Percentiles rank a stretch among this genome's conserved stretches.
These are phyloP conservation scores for Backusella psychrophila DNA, from an alignment of 192 early-diverging fungal species.

Conservation along the genomic window DNA sequence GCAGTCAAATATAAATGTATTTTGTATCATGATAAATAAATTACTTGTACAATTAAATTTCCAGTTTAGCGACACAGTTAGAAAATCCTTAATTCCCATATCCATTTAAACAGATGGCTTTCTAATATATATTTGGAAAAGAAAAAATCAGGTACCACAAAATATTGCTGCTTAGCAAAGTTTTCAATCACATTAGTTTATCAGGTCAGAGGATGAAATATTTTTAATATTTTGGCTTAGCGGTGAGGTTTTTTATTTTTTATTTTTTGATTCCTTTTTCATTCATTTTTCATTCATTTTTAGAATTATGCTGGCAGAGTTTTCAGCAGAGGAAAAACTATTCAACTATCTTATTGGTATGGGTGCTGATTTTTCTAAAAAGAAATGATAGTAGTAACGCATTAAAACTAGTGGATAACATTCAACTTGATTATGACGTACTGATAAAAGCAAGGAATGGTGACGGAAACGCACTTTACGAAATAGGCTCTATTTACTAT, in stretches of 20 bases:
- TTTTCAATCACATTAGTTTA: background rate
- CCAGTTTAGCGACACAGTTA: too few species aligned
- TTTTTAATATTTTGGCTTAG: background rate
- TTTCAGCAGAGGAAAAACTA: background rate
- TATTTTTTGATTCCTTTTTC: background rate
- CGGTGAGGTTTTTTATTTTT: background rate
- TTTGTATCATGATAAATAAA: too few species aligned
- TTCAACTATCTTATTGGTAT: background rate
- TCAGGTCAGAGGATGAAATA: background rate
- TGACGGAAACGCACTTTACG: background rate
- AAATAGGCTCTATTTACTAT: background rate
- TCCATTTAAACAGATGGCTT: too few species aligned
- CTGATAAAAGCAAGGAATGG: background rate
- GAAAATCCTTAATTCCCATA: too few species aligned
- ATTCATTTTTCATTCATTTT: background rate
- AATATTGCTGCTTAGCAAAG: too few species aligned
- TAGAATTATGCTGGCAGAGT: background rate
- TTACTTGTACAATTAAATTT: too few species aligned
- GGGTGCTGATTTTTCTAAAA: background rate
- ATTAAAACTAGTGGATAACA: background rate
- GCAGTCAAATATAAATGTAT: conserved; percentile 21
- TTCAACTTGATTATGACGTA: background rate
- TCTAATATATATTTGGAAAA: too few species aligned
- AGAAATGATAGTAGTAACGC: background rate
- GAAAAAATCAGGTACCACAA: too few species aligned